Evolutionary conservation across 2,329 filamentous ascomycete species (phyloP).

Genomic region (Aspergillus neoniger): DNA sequence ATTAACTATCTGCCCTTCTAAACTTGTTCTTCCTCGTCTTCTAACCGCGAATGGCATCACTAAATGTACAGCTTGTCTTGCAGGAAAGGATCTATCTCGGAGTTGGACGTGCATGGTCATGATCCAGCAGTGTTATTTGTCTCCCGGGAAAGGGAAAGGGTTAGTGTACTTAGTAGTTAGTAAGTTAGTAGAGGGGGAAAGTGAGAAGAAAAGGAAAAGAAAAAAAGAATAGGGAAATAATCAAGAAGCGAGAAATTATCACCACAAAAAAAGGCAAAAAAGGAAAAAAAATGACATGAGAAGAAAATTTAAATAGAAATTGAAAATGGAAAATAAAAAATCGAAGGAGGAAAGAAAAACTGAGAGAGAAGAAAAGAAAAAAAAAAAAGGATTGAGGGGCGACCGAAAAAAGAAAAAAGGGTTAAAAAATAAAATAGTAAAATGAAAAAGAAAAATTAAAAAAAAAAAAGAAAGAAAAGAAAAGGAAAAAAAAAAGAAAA

Average conservation of each 20-base stretch:
- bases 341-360: background rate
- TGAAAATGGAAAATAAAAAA: background rate
- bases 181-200: background rate
- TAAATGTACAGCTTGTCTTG: constrained; percentile 14
- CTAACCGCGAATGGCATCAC: background rate
- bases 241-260: background rate
- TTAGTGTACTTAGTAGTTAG: background rate
- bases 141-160: constrained; percentile 6
- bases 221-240: background rate
- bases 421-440: background rate
- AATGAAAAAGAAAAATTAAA: background rate
- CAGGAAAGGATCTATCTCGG: constrained; percentile 17
- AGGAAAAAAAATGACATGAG: background rate
- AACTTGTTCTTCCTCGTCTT: background rate
- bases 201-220: background rate
- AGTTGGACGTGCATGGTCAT: constrained; percentile 2
- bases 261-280: background rate
- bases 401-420: background rate
- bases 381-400: background rate
- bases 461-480: background rate
- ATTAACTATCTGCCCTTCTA: background rate
- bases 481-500: constrained; percentile 7
- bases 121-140: constrained; percentile 6
- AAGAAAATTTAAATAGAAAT: background rate
- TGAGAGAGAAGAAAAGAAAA: background rate